These are phyloP conservation scores for Herpotrichia juniperi DNA, from an alignment of 2,329 filamentous ascomycete genomes.

Conservation along the genomic window DNA sequence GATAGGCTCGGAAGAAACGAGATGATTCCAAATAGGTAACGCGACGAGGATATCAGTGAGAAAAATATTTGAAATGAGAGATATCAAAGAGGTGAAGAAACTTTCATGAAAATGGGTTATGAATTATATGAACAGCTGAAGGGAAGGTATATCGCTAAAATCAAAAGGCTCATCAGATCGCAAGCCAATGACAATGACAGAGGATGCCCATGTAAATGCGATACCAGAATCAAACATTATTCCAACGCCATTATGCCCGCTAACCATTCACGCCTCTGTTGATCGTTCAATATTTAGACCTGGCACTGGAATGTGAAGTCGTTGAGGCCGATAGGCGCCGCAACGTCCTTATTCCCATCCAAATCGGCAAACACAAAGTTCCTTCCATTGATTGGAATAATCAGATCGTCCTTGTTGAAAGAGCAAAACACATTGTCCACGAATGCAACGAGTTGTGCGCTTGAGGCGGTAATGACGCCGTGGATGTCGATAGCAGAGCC, in stretches of 20 bases:
- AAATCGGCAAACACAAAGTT: conserved; percentile 11
- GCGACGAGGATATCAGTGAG: no score
- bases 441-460: conserved; percentile 13
- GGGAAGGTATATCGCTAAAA: not conserved
- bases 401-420: conserved; percentile 9
- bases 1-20: no score
- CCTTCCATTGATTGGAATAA: conserved; percentile 11
- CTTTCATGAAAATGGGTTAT: not conserved
- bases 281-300: not conserved
- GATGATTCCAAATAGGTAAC: no score
- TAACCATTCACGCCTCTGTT: not conserved
- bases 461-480: conserved; percentile 12
- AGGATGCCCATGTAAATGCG: not conserved
- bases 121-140: not conserved
- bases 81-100: no score
- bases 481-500: conserved; percentile 12
- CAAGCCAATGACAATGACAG: not conserved
- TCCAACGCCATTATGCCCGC: not conserved
- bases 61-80: no score
- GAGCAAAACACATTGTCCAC: conserved; percentile 8
- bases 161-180: not conserved
- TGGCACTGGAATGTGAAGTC: conserved; percentile 7
- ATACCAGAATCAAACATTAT: not conserved
- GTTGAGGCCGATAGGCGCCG: not conserved
- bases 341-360: conserved; percentile 11